Percentiles rank a stretch among this genome's conserved stretches.
phyloP scores from a whole-genome alignment of 2,329 filamentous ascomycete species.

The Neospermospora avenae region DNA sequence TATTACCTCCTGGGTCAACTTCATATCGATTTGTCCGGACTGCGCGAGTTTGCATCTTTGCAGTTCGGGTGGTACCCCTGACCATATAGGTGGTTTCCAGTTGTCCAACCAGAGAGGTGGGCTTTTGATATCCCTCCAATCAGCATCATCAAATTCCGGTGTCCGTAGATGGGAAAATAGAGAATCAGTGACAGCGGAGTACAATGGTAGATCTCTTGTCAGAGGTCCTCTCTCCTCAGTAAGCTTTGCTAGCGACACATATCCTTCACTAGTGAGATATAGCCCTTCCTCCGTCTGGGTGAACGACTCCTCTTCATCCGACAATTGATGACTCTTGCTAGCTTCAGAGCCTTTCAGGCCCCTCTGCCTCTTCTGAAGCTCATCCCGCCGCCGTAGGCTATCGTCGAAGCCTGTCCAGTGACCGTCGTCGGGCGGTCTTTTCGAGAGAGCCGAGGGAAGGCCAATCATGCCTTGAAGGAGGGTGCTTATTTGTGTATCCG shows the following conservation, averaged over 20 bases:
- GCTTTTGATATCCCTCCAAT: constrained; percentile 57
- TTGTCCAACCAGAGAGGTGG: neutral
- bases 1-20: constrained; percentile 16
- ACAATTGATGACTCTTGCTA: neutral
- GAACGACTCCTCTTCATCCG: neutral
- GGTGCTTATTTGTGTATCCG: constrained; percentile 32
- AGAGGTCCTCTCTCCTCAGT: neutral
- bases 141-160: constrained; percentile 12
- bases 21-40: constrained; percentile 9
- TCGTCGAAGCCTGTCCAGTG: constrained; percentile 32
- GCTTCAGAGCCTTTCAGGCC: constrained; percentile 24
- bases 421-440: constrained; percentile 15
- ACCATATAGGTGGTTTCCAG: neutral
- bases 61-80: neutral
- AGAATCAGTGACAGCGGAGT: constrained; percentile 26
- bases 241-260: neutral
- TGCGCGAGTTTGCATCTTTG: neutral
- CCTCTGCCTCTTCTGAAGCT: constrained; percentile 24
- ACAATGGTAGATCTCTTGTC: constrained; percentile 28
- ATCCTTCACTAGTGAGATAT: neutral
- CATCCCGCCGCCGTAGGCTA: constrained; percentile 28
- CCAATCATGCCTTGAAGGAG: constrained; percentile 35
- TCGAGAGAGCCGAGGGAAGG: constrained; percentile 33
- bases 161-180: constrained; percentile 24
- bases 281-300: constrained; percentile 19